Conservation (phyloP, 345 rosid species). For the Moringa oleifera region DNA sequence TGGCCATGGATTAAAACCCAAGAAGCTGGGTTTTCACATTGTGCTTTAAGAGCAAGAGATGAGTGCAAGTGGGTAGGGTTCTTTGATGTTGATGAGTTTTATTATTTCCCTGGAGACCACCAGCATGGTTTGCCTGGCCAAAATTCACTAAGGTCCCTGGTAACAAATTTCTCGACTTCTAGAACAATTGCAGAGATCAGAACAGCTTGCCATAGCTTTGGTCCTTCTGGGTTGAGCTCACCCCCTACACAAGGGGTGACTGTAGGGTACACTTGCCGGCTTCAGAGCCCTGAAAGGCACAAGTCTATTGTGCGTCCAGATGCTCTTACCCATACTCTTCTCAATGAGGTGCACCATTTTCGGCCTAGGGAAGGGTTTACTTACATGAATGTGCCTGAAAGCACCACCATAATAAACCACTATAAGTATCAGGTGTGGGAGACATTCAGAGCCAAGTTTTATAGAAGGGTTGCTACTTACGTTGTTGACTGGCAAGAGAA, state of each 20-base stretch:
- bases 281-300: constrained; percentile 80
- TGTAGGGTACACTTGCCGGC: constrained; percentile 85
- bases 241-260: constrained; percentile 77
- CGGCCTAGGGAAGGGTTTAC: constrained; percentile 49
- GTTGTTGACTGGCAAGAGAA: constrained; percentile 93
- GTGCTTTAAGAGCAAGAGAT: constrained; percentile 67
- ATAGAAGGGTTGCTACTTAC: constrained; percentile 87
- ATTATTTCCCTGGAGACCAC: constrained; percentile 55
- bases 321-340: constrained; percentile 53
- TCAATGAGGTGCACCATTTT: constrained; percentile 91
- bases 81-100: constrained; percentile 96
- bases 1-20: constrained; percentile 99
- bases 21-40: constrained; percentile 96
- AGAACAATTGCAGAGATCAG: constrained; percentile 60
- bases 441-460: constrained; percentile 79
- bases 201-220: constrained; percentile 85
- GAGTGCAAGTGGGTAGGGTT: constrained; percentile 93
- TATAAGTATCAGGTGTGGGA: constrained; percentile 99
- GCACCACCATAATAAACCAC: constrained; percentile 67
- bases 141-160: constrained; percentile 50
- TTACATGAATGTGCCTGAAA: constrained; percentile 61
- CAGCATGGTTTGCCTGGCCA: constrained; percentile 36
- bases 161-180: constrained; percentile 64
- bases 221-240: constrained; percentile 80
- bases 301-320: constrained; percentile 75